phyloP scores from a whole-genome alignment of 805 yeast species.

The Schwanniomyces pseudopolymorphus region DNA sequence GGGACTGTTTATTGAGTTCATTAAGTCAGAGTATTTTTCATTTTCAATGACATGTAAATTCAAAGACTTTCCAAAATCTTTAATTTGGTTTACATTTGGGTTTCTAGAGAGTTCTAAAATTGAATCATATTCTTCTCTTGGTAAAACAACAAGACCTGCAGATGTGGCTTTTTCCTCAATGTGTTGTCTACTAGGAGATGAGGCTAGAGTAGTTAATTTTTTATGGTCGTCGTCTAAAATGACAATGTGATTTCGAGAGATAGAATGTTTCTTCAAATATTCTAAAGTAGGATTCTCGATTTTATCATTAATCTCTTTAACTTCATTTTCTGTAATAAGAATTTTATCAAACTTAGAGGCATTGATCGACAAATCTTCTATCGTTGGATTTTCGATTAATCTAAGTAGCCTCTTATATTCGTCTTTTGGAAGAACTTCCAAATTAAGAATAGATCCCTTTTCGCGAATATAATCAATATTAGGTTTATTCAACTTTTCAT shows the following conservation, averaged over 20 bases:
- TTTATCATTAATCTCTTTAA: constrained; percentile 1
- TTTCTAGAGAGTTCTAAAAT: constrained; percentile 5
- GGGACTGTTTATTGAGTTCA: constrained; percentile 19
- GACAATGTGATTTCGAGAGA: not conserved
- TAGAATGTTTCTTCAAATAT: not conserved
- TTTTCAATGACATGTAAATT: constrained; percentile 16
- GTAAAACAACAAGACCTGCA: constrained; percentile 11
- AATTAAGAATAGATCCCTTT: constrained; percentile 11
- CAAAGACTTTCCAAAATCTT: constrained; percentile 14
- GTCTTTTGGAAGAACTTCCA: constrained; percentile 6
- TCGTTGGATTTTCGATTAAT: constrained; percentile 18
- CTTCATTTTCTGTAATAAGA: constrained; percentile 16
- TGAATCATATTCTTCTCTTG: constrained; percentile 8
- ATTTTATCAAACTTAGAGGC: constrained; percentile 19
- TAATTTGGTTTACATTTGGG: constrained; percentile 22
- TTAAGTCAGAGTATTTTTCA: constrained; percentile 13
- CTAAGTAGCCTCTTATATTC: constrained; percentile 8
- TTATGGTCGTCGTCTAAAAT: constrained; percentile 8
- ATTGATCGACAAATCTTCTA: constrained; percentile 18
- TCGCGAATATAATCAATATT: constrained; percentile 16
- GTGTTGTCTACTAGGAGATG: constrained; percentile 12
- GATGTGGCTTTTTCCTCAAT: constrained; percentile 15
- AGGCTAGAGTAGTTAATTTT: constrained; percentile 11
- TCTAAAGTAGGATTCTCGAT: not conserved
- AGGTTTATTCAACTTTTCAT: constrained; percentile 6